Base-by-base conservation (phyloP, 2,329 filamentous ascomycete genomes). In the Cordyceps fumosorosea region DNA sequence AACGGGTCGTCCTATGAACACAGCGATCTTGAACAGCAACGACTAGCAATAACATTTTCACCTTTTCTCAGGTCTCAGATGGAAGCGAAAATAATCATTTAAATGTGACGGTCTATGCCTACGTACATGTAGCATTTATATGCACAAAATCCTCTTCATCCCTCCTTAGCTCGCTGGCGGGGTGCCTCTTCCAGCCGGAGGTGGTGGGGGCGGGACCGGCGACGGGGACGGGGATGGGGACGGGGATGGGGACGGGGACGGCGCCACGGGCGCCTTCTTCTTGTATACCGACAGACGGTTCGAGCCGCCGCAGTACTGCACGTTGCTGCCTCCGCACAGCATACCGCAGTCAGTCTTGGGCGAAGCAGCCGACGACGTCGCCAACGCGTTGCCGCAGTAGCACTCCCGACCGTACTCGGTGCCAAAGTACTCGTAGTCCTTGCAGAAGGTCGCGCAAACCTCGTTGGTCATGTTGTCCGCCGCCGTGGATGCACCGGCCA, bases 281-380 rank as follows among this genome's bases (percentile, higher is more conserved):
- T 67, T 69, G 48, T 75, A 76, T 18, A 76, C 66, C 6, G 69
- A 72, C 65, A 80, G 63, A 62, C 77, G 68, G 62, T 74, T 73
- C 2, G 72, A 70, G 7, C 71, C 75, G 22, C 78, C 78, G 60
- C 78, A 80, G 60, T 70, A 75, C 68, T 78, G 69, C 1, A 58
- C 52, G 14, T 62, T 65, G 56, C 73, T 73, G 1, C 77, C 78
- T 2, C 69, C 70, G 66, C 78, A 80, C 20, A 71, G 64, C 75
- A 80, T 78, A 5, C 62, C 67, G 67, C 77, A 80, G 26, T 80
- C 76, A 2, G 61, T 63, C 26, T 62, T 66, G 2, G 70, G 63
- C 5, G 69, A 73, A 57, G 66, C 67, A 1, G 68, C 63, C n/a
- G 73, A 73, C 5, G 65, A 68, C n/a, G 63, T 52, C 5, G 62